These are phyloP conservation scores for Aleurites moluccanus DNA, from an alignment of 441 rosid species.

Conservation along the genomic window DNA sequence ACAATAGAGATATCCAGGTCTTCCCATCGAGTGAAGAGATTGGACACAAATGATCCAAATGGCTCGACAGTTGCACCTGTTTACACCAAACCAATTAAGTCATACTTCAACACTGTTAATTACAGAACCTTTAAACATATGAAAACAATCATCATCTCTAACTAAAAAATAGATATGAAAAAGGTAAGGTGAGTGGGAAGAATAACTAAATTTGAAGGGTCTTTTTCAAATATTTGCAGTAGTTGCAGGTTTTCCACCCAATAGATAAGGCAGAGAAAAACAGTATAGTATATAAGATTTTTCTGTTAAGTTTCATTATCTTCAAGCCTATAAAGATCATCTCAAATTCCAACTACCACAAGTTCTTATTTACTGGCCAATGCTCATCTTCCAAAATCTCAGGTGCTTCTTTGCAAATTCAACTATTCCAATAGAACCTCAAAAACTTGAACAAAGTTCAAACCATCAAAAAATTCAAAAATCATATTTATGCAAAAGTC, in stretches of 20 bases:
- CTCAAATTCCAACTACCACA: not conserved
- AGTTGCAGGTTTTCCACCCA: not conserved
- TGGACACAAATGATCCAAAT: constrained; percentile 86
- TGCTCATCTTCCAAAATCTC: not conserved
- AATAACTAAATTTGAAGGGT: not conserved
- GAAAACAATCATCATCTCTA: not conserved
- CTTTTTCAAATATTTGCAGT: not conserved
- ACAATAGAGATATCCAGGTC: constrained; percentile 85
- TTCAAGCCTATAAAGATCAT: not conserved
- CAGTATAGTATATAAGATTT: not conserved
- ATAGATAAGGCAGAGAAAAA: not conserved
- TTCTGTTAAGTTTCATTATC: not conserved
- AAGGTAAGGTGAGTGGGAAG: not conserved
- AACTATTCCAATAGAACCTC: not conserved
- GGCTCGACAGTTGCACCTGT: constrained; percentile 89
- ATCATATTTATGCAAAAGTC: not conserved
- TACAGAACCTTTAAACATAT: not conserved
- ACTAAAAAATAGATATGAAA: not conserved
- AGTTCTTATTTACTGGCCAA: not conserved
- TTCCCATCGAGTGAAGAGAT: constrained; percentile 81
- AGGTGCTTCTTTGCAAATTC: not conserved
- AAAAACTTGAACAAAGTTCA: not conserved
- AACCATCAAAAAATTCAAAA: not conserved
- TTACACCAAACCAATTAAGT: constrained; percentile 29
- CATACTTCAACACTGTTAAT: constrained; percentile 4